Evolutionary conservation across 495 filamentous ascomycete genomes (phyloP), one percentile per base, ranked within the genome.

Genomic region (Hypoxylon fuscum): DNA sequence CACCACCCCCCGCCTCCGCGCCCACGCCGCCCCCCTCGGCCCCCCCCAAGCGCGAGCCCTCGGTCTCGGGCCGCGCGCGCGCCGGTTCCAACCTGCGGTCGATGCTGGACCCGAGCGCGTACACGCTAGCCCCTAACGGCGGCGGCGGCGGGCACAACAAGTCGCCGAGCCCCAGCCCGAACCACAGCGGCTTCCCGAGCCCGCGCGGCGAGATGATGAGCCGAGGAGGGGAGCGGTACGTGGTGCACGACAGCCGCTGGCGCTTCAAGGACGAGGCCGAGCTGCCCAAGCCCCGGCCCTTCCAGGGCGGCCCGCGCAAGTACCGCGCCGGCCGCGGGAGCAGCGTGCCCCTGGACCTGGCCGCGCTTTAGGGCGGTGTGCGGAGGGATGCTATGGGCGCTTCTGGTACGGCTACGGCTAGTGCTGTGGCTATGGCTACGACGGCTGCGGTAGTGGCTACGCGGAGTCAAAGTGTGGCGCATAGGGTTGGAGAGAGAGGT

Each of bases 281-380:
- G 60, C 79, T 98, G 15, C 93, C 95, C 1, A 93, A 90, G 67
- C 94, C 95, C 38, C 82, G 93, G 55, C 85, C 87, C 2, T 97
- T 95, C 69, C 72, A 78, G 6, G 90, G 90, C 2, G 86, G 80
- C 23, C 73, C 78, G 29, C 91, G 90, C 69, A 83, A 85, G 65
- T 98, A 98, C 76, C 82, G 93, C 35, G 95, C 94, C 21, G 95
- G 95, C 7, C 83, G 93, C 70, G 94, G 91, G 18, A 97, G 92
- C 75, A 96, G 90, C 78, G 92, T 98, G 35, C 95, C 95, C 35
- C 81, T 98, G 68, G 91, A 98, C 78, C 76, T 98, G 70, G 84
- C 79, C 56, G 72, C 72, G 9, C 64, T 81, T 52, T 78, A 68
- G 62, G 38, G n/a, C n/a, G n/a, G n/a, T n/a, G n/a, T n/a, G n/a